Evolutionary conservation across 2,329 filamentous ascomycete genomes (phyloP), one percentile per base, ranked within the genome.

Genomic region (Epichloe gansuensis): DNA sequence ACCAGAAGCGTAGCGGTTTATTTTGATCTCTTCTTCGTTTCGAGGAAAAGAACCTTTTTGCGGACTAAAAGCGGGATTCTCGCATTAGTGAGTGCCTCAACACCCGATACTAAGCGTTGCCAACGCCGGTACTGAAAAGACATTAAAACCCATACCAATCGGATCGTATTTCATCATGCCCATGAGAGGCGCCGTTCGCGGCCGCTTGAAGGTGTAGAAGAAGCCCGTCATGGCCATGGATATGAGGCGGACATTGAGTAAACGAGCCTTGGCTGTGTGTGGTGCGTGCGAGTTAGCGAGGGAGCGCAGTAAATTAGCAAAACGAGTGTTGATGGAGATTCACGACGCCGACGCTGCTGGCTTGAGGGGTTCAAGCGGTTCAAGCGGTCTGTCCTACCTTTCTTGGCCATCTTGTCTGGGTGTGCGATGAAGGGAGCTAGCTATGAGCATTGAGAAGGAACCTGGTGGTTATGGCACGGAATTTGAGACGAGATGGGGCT

Each of bases 91-190:
- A 31, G 23, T 41, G 23, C 9, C 15, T 41, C 47, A 6, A 31
- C 3, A 17, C 6, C 34, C 21, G 17, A 35, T 23, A n/a, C 11
- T 3, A 4, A 47, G n/a, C n/a, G 31, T 11, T 34, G 31, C n/a
- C 23, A 15, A 40, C 23, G 23, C 13, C 25, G 36, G 17, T 3
- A 11, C 12, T 34, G n/a, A 23, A 23, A n/a, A 17, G 17, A 11
- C 0, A 17, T 13, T 1, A 17, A 25, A 17, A 15, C 34, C n/a
- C 66, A 59, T 81, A 95, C 88, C 85, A 58, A 98, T 90, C 42
- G 93, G 93, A 67, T 98, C 93, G 71, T 98, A 98, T 76, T 98
- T 98, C 62, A 98, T 75, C 89, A 98, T 93, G 74, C 89, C 94
- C 71, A 98, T 80, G 52, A 94, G 90, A 44, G 85, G 77, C 56